These are phyloP conservation scores for Sporothrix humicola DNA, from an alignment of 2,329 filamentous ascomycete species.

Conservation along the genomic window DNA sequence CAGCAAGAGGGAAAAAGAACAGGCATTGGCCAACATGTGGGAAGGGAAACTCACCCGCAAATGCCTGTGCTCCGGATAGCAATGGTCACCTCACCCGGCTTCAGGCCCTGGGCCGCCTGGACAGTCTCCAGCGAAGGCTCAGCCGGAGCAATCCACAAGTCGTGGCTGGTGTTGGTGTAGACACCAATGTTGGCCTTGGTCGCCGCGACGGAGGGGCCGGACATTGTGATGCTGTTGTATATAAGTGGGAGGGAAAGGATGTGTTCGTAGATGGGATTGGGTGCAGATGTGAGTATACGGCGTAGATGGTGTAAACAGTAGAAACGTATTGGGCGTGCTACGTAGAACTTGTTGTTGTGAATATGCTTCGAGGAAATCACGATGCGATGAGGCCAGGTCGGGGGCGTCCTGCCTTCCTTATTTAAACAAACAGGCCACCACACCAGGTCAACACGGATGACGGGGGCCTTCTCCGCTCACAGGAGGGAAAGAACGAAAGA, in stretches of 20 bases:
- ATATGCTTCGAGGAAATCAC: constrained; percentile 5
- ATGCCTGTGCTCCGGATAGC: constrained; percentile 94
- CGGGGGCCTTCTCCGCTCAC: constrained; percentile 10
- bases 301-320: background rate
- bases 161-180: constrained; percentile 91
- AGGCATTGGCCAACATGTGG: background rate
- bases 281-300: no score
- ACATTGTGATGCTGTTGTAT: constrained; percentile 12
- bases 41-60: constrained; percentile 70
- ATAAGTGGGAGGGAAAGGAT: background rate
- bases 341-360: background rate
- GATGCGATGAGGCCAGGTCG: background rate
- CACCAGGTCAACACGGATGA: constrained; percentile 11
- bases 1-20: background rate
- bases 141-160: constrained; percentile 85
- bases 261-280: background rate
- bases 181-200: constrained; percentile 91
- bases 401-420: constrained; percentile 8
- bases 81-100: constrained; percentile 83
- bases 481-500: background rate
- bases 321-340: background rate
- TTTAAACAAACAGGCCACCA: constrained; percentile 21
- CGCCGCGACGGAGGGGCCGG: constrained; percentile 47
- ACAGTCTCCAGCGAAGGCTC: constrained; percentile 78
- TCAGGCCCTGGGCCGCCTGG: constrained; percentile 67